Evolutionary conservation across 1,284 basidiomycete species (phyloP).

Genomic region (Marasmius fiardii): DNA sequence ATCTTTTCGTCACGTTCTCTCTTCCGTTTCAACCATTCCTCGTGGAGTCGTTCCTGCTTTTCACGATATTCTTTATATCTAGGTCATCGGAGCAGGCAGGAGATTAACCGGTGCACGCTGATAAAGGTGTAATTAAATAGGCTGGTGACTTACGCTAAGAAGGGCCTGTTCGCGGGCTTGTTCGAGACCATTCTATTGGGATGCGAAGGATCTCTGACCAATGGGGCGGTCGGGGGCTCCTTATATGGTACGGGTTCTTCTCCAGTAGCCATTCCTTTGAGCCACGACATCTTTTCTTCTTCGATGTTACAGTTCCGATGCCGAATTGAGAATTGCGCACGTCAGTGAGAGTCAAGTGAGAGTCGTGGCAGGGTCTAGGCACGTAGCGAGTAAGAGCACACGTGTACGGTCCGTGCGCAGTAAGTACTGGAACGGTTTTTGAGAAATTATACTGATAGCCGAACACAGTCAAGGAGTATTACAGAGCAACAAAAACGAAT

Average conservation of each 20-base stretch:
- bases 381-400: too few relatives aligned
- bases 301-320: background rate
- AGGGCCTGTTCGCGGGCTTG: conserved; percentile 78
- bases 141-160: conserved; percentile 61
- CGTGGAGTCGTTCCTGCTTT: conserved; percentile 56
- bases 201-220: conserved; percentile 52
- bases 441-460: too few relatives aligned
- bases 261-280: conserved; percentile 46
- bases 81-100: conserved; percentile 3
- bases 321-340: background rate
- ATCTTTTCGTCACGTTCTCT: conserved; percentile 69
- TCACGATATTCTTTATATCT: conserved; percentile 71
- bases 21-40: conserved; percentile 68
- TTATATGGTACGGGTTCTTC: conserved; percentile 30
- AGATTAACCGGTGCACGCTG: conserved; percentile 14
- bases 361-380: too few relatives aligned
- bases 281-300: conserved; percentile 47
- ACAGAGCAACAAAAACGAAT: too few relatives aligned
- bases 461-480: too few relatives aligned
- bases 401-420: too few relatives aligned
- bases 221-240: conserved; percentile 29
- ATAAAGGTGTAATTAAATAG: conserved; percentile 5
- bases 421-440: too few relatives aligned
- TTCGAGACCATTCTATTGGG: conserved; percentile 66
- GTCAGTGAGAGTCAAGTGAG: too few relatives aligned